A percentile compares a stretch with the other conserved stretches of the same genome.
These are phyloP conservation scores for Epichloe uncinata DNA, from an alignment of 2,329 filamentous ascomycete species.

Conservation along the genomic window DNA sequence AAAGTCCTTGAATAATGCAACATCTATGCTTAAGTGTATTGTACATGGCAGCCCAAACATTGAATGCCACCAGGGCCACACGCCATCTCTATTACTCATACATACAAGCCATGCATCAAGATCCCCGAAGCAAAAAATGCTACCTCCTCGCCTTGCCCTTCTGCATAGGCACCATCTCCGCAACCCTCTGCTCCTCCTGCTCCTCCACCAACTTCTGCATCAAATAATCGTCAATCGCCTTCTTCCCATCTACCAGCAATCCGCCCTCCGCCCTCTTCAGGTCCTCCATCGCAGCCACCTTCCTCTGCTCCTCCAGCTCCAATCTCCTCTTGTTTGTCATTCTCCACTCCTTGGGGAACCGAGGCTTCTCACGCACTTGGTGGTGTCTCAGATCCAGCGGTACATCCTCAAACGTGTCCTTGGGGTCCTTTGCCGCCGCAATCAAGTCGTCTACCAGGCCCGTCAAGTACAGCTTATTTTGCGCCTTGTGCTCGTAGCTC, in stretches of 20 bases:
- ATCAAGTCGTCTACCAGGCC: slow-evolving; percentile 65
- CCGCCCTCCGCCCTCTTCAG: slow-evolving; percentile 38
- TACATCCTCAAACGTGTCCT: slow-evolving; percentile 76
- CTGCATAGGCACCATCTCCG: slow-evolving; percentile 17
- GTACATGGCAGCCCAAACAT: too few species aligned
- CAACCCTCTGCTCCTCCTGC: slow-evolving; percentile 19
- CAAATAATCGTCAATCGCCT: slow-evolving; percentile 29
- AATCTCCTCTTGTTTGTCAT: slow-evolving; percentile 56
- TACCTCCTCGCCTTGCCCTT: slow-evolving; percentile 8
- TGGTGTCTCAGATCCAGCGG: slow-evolving; percentile 84
- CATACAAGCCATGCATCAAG: not conserved
- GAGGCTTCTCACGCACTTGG: slow-evolving; percentile 50
- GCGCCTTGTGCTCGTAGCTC: slow-evolving; percentile 72
- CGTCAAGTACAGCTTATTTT: slow-evolving; percentile 92
- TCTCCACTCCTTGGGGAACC: slow-evolving; percentile 74
- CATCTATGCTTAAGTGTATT: too few species aligned
- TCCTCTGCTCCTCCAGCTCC: slow-evolving; percentile 50
- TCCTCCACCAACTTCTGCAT: slow-evolving; percentile 21
- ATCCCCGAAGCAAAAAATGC: not conserved
- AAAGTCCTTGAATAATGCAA: too few species aligned
- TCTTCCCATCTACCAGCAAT: slow-evolving; percentile 43
- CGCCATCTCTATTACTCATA: not conserved
- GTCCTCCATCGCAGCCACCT: slow-evolving; percentile 39
- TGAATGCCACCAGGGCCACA: not conserved
- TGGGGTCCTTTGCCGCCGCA: slow-evolving; percentile 59